Conservation (phyloP, 768 basidiomycete species). For the Kwoniella shandongensis region DNA sequence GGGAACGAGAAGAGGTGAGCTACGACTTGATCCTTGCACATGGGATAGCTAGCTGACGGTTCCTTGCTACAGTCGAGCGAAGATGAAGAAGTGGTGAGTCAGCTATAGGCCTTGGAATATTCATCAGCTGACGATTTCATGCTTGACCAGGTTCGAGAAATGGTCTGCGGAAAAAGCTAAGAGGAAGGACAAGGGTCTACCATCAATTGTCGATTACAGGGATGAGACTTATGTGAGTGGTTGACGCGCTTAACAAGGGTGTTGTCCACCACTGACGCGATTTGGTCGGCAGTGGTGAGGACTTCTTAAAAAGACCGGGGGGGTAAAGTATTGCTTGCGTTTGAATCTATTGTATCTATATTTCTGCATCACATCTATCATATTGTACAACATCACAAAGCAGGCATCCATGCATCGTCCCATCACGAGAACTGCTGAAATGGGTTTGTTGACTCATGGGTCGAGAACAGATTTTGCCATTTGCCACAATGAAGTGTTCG, state of each 20-base stretch:
- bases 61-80: conserved; percentile 64
- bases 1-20: conserved; percentile 52
- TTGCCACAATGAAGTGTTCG: too few species aligned
- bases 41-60: neutral
- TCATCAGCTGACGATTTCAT: conserved; percentile 4
- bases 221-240: conserved; percentile 51
- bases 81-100: conserved; percentile 69
- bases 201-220: conserved; percentile 49
- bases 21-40: neutral
- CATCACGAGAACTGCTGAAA: too few species aligned
- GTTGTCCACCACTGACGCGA: neutral
- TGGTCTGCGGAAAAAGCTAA: conserved; percentile 81
- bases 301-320: too few species aligned
- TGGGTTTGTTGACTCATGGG: too few species aligned
- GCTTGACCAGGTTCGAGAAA: conserved; percentile 64
- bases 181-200: conserved; percentile 55
- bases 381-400: too few species aligned
- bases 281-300: neutral
- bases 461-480: too few species aligned
- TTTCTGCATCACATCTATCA: too few species aligned
- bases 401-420: too few species aligned
- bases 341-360: neutral
- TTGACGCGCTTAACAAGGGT: neutral
- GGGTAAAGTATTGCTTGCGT: too few species aligned
- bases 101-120: neutral